Percentiles rank a stretch among this genome's conserved stretches.
phyloP scores from a whole-genome alignment of 345 rosid genomes.

The Passiflora organensis region DNA sequence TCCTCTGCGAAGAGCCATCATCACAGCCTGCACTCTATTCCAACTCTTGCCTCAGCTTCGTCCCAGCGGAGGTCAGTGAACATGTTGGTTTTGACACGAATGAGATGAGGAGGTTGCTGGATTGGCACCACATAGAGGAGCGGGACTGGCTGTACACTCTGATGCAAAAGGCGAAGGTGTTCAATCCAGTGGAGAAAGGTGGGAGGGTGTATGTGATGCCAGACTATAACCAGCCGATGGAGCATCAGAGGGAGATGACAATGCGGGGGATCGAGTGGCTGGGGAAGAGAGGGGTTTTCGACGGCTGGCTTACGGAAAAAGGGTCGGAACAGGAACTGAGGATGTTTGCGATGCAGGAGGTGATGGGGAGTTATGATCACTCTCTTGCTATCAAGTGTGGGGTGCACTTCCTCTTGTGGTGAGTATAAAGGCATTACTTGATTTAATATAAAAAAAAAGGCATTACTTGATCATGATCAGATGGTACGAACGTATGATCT shows the following conservation, averaged over 20 bases:
- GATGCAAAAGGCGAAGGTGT: conserved; percentile 58
- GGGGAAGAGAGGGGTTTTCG: conserved; percentile 54
- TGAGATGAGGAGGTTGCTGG: conserved; percentile 66
- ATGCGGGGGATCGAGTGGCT: conserved; percentile 57
- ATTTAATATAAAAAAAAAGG: neutral
- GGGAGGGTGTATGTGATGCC: conserved; percentile 68
- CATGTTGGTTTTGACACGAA: conserved; percentile 40
- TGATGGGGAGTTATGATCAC: conserved; percentile 56
- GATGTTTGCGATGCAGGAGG: conserved; percentile 58
- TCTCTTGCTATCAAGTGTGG: conserved; percentile 65
- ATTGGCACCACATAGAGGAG: conserved; percentile 65
- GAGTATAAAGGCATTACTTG: neutral
- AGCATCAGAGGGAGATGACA: conserved; percentile 81
- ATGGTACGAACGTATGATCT: no score
- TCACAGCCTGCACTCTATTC: conserved; percentile 9
- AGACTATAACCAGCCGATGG: no score
- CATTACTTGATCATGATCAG: neutral
- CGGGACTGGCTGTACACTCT: conserved; percentile 79
- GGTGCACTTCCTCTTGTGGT: conserved; percentile 91
- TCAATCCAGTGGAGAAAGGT: conserved; percentile 60
- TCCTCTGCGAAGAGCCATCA: conserved; percentile 20
- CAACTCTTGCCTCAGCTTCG: conserved; percentile 50
- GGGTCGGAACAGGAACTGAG: conserved; percentile 56
- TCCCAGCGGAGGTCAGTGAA: conserved; percentile 66
- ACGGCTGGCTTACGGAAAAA: conserved; percentile 64